phyloP scores from a whole-genome alignment of 1,139 yeast species.

The Protomyces inundatus region DNA sequence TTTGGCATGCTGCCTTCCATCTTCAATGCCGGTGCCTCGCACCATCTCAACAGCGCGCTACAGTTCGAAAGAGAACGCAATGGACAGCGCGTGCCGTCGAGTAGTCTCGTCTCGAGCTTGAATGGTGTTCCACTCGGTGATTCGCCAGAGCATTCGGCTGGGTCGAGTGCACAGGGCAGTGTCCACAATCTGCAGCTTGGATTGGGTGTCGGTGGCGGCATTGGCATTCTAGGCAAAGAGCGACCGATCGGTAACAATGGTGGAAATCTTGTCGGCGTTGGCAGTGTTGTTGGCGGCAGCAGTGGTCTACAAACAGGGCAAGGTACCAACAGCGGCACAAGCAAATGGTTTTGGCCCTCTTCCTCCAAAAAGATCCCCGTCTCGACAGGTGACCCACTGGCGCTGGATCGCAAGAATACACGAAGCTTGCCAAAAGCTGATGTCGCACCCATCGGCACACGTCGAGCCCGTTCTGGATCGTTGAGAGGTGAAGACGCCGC shows the following conservation, averaged over 20 bases:
- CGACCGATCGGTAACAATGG: not conserved
- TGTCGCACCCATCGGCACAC: conserved; percentile 25
- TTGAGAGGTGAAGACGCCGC: conserved; percentile 6
- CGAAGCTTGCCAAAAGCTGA: conserved; percentile 20
- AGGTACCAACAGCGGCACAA: not conserved
- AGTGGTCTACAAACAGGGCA: conserved; percentile 1
- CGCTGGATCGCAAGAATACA: conserved; percentile 16
- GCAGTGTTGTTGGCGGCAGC: conserved; percentile 5
- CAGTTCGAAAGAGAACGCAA: not conserved
- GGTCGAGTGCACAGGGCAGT: not conserved
- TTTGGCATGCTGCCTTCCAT: conserved; percentile 8
- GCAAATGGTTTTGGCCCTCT: conserved; percentile 23
- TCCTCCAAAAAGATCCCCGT: not conserved
- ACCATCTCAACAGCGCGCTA: not conserved
- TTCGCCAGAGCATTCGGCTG: not conserved
- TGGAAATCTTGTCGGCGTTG: not conserved
- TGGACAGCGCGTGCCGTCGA: conserved; percentile 1
- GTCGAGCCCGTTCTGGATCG: conserved; percentile 14
- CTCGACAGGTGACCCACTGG: conserved; percentile 8
- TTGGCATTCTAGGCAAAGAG: not conserved
- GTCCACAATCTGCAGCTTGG: not conserved
- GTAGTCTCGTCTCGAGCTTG: conserved; percentile 16
- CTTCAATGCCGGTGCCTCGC: conserved; percentile 4
- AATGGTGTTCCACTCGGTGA: conserved; percentile 8
- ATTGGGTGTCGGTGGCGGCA: not conserved